Conservation (phyloP, 1,284 basidiomycete species). For the Ceratobasidium sp. region DNA sequence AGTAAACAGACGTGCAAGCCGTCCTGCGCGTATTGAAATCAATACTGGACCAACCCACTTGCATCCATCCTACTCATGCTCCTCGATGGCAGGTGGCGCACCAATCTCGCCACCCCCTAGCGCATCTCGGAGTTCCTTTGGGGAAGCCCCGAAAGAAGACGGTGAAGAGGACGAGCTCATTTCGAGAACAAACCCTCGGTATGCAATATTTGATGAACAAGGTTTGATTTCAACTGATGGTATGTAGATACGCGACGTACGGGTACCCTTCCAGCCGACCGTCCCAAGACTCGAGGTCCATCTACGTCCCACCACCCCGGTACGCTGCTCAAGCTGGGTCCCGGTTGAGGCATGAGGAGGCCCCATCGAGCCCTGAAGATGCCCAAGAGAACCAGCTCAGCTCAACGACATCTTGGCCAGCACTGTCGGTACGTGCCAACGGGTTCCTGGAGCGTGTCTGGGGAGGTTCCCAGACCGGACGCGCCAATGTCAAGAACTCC, state of each 20-base stretch:
- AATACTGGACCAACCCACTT: constrained; percentile 14
- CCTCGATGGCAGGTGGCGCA: not conserved
- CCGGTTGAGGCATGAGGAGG: not conserved
- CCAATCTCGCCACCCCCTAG: constrained; percentile 28
- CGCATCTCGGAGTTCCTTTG: not conserved
- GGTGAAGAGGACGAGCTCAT: not conserved
- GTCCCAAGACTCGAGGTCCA: no score
- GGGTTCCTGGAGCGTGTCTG: constrained; percentile 32
- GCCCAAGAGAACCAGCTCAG: not conserved
- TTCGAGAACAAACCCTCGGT: not conserved
- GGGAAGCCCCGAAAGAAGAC: not conserved
- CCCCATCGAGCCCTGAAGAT: not conserved
- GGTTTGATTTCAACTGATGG: not conserved
- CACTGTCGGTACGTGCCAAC: constrained; percentile 23
- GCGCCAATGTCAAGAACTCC: not conserved
- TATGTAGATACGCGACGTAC: not conserved
- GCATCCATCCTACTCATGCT: constrained; percentile 18
- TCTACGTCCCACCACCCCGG: not conserved
- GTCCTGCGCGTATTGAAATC: constrained; percentile 21
- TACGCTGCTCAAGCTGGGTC: not conserved
- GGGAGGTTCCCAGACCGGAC: constrained; percentile 3
- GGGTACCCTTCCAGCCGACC: not conserved
- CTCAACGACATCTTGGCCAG: constrained; percentile 20
- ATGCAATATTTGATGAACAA: not conserved
- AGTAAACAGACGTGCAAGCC: constrained; percentile 12